Base-by-base conservation (phyloP, 345 rosid genomes). In the Boechera divaricarpa region DNA sequence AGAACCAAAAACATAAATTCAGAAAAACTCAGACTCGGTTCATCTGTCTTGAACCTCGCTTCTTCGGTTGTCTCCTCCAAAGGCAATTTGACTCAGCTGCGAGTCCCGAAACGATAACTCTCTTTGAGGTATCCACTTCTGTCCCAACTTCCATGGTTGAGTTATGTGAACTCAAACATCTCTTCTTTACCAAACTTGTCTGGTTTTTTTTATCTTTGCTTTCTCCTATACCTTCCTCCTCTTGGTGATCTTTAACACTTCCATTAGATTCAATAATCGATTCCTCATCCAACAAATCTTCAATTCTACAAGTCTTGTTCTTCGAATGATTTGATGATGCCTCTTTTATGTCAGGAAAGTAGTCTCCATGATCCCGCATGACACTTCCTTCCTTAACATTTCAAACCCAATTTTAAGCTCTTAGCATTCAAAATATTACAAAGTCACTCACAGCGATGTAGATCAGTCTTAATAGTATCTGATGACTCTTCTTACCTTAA, bases 131-230 rank as follows among this genome's bases (percentile, higher is more conserved):
- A 44, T 31, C 35, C 55, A 53, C 52, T 39, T 55, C 11, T 3
- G n/a, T 55, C 53, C 6, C n/a, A 55, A 42, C 42, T 41, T 56
- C 42, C 31, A 4, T 10, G 39, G 18, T 42, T 56, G 64, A 69
- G 61, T 69, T 10, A 56, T 42, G n/a, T 39, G 45, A 45, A 70
- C 65, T 57, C 56, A 44, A 18, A 7, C 45, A 45, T 16, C 65
- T 57, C 65, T 70, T 57, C 56, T 44, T 70, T 10, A 9, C 55
- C 3, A 4, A 41, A 11, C 44, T 41, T 10, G 1, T 70, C n/a
- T 29, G 12, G 8, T 29, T 42, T 70, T 0, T 31, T 2, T 11
- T 11, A 13, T 8, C 49, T 26, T 68, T n/a, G 4, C 11, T 53
- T 7, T 38, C 62, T 38, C 58, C 71, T 11, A 12, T 4, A 41